Percentiles rank a stretch among this genome's conserved stretches.
Conservation (phyloP, 441 rosid genomes). For the Raphanus hybrid region DNA sequence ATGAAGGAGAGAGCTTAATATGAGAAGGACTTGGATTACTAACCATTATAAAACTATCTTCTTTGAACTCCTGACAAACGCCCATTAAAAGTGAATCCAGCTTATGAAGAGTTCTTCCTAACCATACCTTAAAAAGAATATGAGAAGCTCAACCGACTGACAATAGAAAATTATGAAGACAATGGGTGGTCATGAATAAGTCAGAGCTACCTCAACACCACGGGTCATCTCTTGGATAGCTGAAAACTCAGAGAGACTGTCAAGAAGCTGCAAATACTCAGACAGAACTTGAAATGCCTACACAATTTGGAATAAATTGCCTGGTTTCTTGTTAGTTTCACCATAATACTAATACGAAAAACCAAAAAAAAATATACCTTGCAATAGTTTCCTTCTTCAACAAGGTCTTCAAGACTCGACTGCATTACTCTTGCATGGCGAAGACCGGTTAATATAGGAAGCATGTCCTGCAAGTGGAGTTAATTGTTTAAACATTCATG, state of each 20-base stretch:
- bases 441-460: conserved; percentile 82
- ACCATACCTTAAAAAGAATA: conserved; percentile 76
- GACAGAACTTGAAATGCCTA: conserved; percentile 99
- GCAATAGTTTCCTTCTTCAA: conserved; percentile 92
- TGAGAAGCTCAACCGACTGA: conserved; percentile 36
- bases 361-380: conserved; percentile 52
- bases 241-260: conserved; percentile 85
- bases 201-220: conserved; percentile 83
- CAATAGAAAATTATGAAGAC: conserved; percentile 16
- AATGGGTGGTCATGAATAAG: conserved; percentile 22
- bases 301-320: conserved; percentile 28
- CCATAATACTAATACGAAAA: neutral
- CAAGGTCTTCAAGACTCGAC: conserved; percentile 82
- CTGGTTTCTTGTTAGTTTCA: conserved; percentile 23
- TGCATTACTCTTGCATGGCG: conserved; percentile 85
- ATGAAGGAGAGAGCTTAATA: conserved; percentile 26
- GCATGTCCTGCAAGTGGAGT: conserved; percentile 72
- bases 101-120: conserved; percentile 97
- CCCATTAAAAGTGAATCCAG: conserved; percentile 93
- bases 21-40: conserved; percentile 49
- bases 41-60: conserved; percentile 85
- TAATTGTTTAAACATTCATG: conserved; percentile 17
- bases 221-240: conserved; percentile 95
- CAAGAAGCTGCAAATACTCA: conserved; percentile 93
- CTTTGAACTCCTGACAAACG: conserved; percentile 94